These are phyloP conservation scores for Yarrowia osloensis DNA, from an alignment of 805 yeast genomes.

Conservation along the genomic window DNA sequence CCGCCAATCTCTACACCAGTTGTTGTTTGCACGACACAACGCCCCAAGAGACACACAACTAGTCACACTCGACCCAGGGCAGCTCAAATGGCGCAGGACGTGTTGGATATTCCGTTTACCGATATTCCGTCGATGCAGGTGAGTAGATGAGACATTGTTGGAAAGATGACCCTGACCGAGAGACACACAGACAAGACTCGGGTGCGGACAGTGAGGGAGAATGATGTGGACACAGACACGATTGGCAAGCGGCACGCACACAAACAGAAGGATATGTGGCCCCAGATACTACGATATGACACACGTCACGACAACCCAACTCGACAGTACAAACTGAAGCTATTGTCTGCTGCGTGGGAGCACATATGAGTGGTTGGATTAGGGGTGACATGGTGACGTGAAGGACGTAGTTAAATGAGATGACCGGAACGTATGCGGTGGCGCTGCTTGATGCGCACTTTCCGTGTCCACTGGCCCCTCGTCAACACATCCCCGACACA, in stretches of 20 bases:
- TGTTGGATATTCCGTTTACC: slow-evolving; percentile 29
- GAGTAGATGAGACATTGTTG: slow-evolving; percentile 1
- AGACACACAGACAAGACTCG: no score
- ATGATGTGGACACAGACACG: background rate
- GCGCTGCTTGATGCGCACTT: no score
- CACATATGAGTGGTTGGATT: background rate
- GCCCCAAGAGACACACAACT: background rate
- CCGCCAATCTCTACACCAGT: slow-evolving; percentile 15
- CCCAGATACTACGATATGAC: background rate
- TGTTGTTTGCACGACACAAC: slow-evolving; percentile 25
- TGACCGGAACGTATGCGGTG: no score
- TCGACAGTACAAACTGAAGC: background rate
- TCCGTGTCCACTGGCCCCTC: no score
- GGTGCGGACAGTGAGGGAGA: background rate
- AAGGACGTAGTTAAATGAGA: background rate
- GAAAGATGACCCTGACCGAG: no score
- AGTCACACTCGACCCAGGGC: background rate
- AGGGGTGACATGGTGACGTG: background rate
- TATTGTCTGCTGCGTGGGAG: no score
- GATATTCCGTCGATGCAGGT: slow-evolving; percentile 31
- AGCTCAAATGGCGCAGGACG: slow-evolving; percentile 28
- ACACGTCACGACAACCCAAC: background rate
- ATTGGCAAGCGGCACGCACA: background rate
- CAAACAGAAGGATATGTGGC: background rate
- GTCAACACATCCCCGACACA: background rate